Percentiles rank a stretch among this genome's conserved stretches.
phyloP scores from a whole-genome alignment of 1,284 basidiomycete genomes.

The Exsudoporus floridanus region DNA sequence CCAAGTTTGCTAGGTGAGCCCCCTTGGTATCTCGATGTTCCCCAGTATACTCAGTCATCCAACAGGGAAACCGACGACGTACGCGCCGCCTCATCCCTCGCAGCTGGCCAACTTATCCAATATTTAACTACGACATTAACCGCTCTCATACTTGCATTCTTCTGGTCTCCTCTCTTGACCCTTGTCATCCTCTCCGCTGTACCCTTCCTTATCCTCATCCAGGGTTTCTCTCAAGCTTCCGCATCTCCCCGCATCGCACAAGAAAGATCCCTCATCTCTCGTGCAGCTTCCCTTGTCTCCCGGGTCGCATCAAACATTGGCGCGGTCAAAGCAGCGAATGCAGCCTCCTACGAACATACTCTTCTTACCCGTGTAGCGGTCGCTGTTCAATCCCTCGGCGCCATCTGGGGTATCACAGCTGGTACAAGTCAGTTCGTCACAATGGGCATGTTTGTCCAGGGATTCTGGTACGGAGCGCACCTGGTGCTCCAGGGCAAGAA shows the following conservation, averaged over 20 bases:
- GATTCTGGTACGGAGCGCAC: constrained; percentile 93
- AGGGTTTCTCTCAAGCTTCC: constrained; percentile 70
- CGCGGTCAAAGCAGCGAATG: constrained; percentile 97
- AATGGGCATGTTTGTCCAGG: constrained; percentile 93
- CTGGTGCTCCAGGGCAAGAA: constrained; percentile 76
- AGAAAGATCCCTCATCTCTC: constrained; percentile 69
- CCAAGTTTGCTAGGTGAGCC: constrained; percentile 84
- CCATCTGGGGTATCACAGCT: constrained; percentile 75
- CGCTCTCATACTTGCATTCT: constrained; percentile 80
- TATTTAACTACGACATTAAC: constrained; percentile 79
- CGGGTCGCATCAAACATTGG: constrained; percentile 78
- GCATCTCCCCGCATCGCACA: constrained; percentile 64
- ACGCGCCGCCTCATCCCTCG: constrained; percentile 77
- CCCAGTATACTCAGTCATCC: constrained; percentile 6
- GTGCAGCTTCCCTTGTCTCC: constrained; percentile 78
- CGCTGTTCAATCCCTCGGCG: constrained; percentile 56
- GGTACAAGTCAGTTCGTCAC: constrained; percentile 76
- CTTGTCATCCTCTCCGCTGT: constrained; percentile 90
- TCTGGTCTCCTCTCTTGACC: constrained; percentile 79
- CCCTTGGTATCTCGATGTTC: background rate
- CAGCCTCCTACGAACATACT: constrained; percentile 59
- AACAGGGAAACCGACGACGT: constrained; percentile 92
- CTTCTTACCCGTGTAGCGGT: constrained; percentile 47
- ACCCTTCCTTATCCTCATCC: constrained; percentile 78
- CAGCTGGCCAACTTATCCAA: constrained; percentile 78